A percentile compares a stretch with the other conserved stretches of the same genome.
These are phyloP conservation scores for Candida sojae DNA, from an alignment of 1,139 yeast genomes.

Conservation along the genomic window DNA sequence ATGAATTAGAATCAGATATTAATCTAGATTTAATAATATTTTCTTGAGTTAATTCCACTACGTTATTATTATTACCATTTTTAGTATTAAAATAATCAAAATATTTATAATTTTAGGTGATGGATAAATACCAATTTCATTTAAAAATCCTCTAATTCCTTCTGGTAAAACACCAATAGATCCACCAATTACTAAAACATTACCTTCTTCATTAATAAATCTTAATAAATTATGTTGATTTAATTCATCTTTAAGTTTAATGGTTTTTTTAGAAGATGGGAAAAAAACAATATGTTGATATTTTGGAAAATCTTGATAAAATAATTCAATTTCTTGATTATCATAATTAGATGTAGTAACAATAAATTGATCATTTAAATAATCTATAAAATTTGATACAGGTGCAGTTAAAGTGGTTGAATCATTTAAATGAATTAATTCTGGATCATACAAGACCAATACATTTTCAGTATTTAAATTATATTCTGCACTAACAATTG, in stretches of 20 bases:
- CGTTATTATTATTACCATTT: slow-evolving; percentile 21
- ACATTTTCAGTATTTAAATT: slow-evolving; percentile 18
- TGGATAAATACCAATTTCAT: slow-evolving; percentile 82
- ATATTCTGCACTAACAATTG: slow-evolving; percentile 10
- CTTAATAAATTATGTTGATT: slow-evolving; percentile 37
- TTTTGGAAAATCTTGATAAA: slow-evolving; percentile 23
- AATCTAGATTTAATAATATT: slow-evolving; percentile 27
- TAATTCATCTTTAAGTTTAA: slow-evolving; percentile 31
- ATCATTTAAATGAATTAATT: slow-evolving; percentile 22
- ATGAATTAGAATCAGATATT: slow-evolving; percentile 13
- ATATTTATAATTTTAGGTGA: slow-evolving; percentile 73
- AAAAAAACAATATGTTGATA: slow-evolving; percentile 38
- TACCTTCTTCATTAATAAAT: slow-evolving; percentile 70
- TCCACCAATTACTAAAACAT: slow-evolving; percentile 65
- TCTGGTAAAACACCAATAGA: slow-evolving; percentile 53
- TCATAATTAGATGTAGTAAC: slow-evolving; percentile 29
- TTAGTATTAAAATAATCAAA: slow-evolving; percentile 60
- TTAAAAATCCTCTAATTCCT: slow-evolving; percentile 64
- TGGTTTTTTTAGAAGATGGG: slow-evolving; percentile 40
- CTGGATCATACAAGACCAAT: slow-evolving; percentile 36
- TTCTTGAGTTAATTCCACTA: slow-evolving; percentile 23
- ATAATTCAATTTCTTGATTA: slow-evolving; percentile 21
- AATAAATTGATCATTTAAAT: slow-evolving; percentile 24
- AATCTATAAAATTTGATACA: slow-evolving; percentile 21
- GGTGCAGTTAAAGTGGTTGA: slow-evolving; percentile 19